Conservation (phyloP, 192 early-diverging fungal genomes). For the Martensiomyces pterosporus region DNA sequence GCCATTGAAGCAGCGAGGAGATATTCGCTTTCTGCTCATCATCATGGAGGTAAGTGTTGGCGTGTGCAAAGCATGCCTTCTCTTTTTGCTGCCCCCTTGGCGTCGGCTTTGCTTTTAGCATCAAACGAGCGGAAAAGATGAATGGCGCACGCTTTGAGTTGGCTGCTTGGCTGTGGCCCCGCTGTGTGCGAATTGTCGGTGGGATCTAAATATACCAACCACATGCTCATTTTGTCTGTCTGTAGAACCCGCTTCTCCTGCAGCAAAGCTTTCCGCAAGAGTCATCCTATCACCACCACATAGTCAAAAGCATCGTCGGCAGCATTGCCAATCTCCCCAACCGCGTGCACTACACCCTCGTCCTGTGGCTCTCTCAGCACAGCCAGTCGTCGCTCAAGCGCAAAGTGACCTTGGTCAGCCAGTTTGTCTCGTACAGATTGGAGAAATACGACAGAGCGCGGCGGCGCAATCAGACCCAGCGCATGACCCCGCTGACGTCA, state of each 20-base stretch:
- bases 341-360: constrained; percentile 81
- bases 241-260: constrained; percentile 73
- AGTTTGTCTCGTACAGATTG: constrained; percentile 79
- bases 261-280: constrained; percentile 75
- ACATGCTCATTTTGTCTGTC: constrained; percentile 6
- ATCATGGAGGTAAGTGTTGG: constrained; percentile 63
- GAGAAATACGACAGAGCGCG: constrained; percentile 55
- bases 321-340: constrained; percentile 77
- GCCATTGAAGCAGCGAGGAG: constrained; percentile 44
- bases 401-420: constrained; percentile 75
- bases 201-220: constrained; percentile 3
- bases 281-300: constrained; percentile 77
- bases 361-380: constrained; percentile 75
- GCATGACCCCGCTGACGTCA: constrained; percentile 15
- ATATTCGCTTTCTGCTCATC: constrained; percentile 80
- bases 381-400: constrained; percentile 60
- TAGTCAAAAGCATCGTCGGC: constrained; percentile 77
- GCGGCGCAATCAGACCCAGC: constrained; percentile 8
- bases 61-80: constrained; percentile 12
- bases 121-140: too few relatives aligned
- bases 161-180: too few relatives aligned
- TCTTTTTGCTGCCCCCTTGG: too few relatives aligned
- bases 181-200: constrained; percentile 6
- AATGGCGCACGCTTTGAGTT: too few relatives aligned
- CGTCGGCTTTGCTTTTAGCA: too few relatives aligned